Evolutionary conservation across 2,329 filamentous ascomycete species (phyloP).

Genomic region (Penicillium freii): DNA sequence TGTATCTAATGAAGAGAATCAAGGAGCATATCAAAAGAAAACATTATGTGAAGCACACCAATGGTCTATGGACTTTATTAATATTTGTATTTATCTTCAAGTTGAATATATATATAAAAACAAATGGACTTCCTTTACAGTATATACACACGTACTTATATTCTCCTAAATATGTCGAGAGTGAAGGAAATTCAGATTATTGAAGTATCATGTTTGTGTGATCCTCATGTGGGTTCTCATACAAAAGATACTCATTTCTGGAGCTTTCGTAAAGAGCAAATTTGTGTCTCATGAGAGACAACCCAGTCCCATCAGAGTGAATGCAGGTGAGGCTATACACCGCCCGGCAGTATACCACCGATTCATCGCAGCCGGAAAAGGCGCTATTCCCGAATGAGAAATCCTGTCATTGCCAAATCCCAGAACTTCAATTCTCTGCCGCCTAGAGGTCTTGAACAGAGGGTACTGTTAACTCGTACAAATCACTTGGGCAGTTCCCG

Average conservation of each 20-base stretch:
- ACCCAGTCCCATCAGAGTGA: too few species aligned
- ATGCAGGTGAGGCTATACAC: background rate
- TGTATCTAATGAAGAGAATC: too few species aligned
- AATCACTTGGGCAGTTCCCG: background rate
- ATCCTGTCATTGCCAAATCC: conserved; percentile 14
- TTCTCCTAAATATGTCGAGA: background rate
- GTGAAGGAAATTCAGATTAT: background rate
- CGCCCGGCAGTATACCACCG: conserved; percentile 15
- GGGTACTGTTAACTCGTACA: conserved; percentile 3
- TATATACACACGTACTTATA: background rate
- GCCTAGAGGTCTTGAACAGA: conserved; percentile 18
- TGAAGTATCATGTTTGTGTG: background rate
- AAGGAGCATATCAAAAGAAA: background rate
- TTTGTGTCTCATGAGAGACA: background rate
- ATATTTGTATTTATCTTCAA: background rate
- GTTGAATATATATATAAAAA: background rate
- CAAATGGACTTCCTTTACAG: background rate
- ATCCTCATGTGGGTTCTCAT: too few species aligned
- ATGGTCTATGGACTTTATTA: background rate
- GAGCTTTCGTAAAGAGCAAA: too few species aligned
- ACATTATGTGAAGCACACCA: too few species aligned
- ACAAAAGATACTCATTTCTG: too few species aligned
- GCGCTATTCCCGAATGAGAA: conserved; percentile 23
- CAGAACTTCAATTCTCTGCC: conserved; percentile 17
- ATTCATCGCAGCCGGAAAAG: conserved; percentile 2